Conservation (phyloP, 495 filamentous ascomycete genomes). For the Penicillium mononematosum region DNA sequence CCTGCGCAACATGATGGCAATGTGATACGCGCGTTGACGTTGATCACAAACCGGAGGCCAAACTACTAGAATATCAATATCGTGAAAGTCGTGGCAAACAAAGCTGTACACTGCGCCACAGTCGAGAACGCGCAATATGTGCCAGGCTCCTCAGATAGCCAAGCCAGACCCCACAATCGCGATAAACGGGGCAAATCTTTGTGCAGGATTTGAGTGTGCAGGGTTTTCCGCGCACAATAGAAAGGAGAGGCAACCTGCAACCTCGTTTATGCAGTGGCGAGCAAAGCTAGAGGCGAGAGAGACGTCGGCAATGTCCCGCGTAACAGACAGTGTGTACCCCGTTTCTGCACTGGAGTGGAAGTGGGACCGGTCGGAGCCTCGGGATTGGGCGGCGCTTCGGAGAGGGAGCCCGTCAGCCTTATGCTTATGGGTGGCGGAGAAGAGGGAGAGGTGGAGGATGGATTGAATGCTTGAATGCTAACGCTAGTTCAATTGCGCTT, state of each 20-base stretch:
- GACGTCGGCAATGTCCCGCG: constrained; percentile 14
- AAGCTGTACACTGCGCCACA: constrained; percentile 10
- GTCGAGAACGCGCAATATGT: constrained; percentile 3
- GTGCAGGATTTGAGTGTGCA: constrained; percentile 1
- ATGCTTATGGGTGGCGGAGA: constrained; percentile 16
- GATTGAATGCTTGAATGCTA: neutral
- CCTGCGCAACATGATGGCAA: constrained; percentile 42
- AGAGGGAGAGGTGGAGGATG: neutral
- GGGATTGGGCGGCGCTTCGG: constrained; percentile 27
- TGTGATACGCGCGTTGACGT: neutral
- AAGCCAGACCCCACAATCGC: constrained; percentile 7
- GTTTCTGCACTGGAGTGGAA: constrained; percentile 22
- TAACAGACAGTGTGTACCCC: constrained; percentile 9
- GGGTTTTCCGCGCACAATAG: neutral
- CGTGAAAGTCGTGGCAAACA: neutral
- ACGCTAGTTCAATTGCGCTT: constrained; percentile 3
- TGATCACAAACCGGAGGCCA: neutral
- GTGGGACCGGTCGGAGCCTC: constrained; percentile 22
- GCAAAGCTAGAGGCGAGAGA: constrained; percentile 5
- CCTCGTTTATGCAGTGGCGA: constrained; percentile 1
- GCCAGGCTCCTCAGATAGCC: neutral
- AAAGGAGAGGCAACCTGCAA: neutral
- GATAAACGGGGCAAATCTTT: constrained; percentile 4
- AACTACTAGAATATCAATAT: neutral
- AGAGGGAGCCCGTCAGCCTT: constrained; percentile 26